Base-by-base conservation (phyloP, 1,284 basidiomycete genomes). In the Cutaneotrichosporon cavernicola region DNA sequence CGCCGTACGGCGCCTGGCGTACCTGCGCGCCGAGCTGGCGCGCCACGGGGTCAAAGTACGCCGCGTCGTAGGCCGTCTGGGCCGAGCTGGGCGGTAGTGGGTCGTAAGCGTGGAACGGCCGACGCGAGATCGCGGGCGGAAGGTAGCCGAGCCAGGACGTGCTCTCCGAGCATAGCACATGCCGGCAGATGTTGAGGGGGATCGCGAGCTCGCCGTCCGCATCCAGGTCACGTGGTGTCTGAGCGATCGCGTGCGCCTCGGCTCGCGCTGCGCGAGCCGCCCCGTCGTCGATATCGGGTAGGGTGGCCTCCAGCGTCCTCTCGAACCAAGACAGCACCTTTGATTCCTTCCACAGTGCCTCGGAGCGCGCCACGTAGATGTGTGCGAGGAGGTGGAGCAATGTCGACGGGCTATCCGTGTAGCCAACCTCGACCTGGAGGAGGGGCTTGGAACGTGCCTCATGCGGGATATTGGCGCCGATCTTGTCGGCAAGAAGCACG, bases 311-410 rank as follows among this genome's bases (percentile, higher is more conserved):
- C 8, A 77, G 58, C 2, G 87, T 88, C 13, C 79, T 76, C 2
- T 84, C 74, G 70, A 97, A 87, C 92, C 93, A 97, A 0, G 83
- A 72, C 0, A 85, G 76, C n/a, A 86, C 81, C 0, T 78, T 73
- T 0, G 88, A 80, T 11, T 88, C 86, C 81, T 94, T 96, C 92
- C 92, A 97, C 8, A 95, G 77, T 0, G 87, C 79, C 16, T 81
- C 83, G 0, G 90, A 89, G 8, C 91, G 88, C 55, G 89, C 86
- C 1, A 85, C 90, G 76, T 97, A 97, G 38, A 96, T 85, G 73
- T 92, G 90, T 0, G 90, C 89, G 11, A 96, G 84, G 13, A 95
- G 85, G 67, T 84, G 82, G 4, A 83, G 66, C 22, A 76, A 69
- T 22, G 76, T 81, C 1, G 69, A 78, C 1, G 85, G 81, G 38